Conservation (phyloP, 768 basidiomycete genomes). For the Trametes elegans region DNA sequence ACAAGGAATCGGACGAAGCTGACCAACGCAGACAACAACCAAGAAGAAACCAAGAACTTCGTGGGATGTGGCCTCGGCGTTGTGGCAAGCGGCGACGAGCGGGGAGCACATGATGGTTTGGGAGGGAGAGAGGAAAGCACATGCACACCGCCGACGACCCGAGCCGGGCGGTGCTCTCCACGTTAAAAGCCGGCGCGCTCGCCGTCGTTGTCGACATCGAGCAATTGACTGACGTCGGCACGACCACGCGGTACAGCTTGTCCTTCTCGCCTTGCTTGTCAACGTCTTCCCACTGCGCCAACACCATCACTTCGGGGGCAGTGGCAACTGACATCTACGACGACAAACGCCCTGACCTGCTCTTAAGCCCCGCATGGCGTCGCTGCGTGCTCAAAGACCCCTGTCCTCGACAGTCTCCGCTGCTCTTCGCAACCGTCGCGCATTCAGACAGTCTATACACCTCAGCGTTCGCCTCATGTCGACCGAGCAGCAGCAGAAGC, state of each 20-base stretch:
- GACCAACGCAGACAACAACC: no score
- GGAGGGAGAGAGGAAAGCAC: not conserved
- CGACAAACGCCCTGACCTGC: not conserved
- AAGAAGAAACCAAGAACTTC: no score
- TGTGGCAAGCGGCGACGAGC: no score
- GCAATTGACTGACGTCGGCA: not conserved
- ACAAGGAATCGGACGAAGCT: no score
- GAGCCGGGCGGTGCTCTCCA: not conserved
- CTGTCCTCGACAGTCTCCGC: slow-evolving; percentile 9
- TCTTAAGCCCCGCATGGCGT: slow-evolving; percentile 1
- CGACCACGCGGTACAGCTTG: slow-evolving; percentile 1
- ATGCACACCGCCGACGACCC: not conserved
- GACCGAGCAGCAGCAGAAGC: slow-evolving; percentile 24
- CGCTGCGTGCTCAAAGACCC: slow-evolving; percentile 5
- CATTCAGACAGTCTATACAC: not conserved
- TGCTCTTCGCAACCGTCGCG: slow-evolving; percentile 9
- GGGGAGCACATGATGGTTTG: not conserved
- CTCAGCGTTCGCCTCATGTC: slow-evolving; percentile 43
- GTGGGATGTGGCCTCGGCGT: no score
- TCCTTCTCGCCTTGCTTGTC: not conserved
- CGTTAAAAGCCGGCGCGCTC: not conserved
- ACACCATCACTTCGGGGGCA: not conserved
- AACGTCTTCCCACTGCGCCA: not conserved
- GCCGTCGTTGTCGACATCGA: slow-evolving; percentile 1
- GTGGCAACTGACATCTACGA: not conserved